Evolutionary conservation across 345 rosid genomes (phyloP), one percentile per base, ranked within the genome.

Genomic region (Eutrema yunnanense): DNA sequence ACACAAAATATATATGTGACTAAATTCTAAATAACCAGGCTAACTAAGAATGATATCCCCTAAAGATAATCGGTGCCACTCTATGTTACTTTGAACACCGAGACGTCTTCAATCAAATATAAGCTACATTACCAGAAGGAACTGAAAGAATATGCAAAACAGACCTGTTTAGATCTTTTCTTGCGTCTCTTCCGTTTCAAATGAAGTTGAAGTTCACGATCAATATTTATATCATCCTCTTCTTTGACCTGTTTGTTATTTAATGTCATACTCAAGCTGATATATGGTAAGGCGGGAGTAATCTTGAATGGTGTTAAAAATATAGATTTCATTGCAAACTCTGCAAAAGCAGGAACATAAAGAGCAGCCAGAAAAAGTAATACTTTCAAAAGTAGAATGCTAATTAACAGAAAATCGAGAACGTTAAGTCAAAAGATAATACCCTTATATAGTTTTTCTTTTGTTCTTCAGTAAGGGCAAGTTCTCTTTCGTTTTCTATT

Each of bases 211-310:
- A 90, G 92, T 78, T 90, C 88, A 62, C 80, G 79, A 78, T 87
- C 98, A 36, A 82, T 73, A 72, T 80, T 86, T 77, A 84, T 87
- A 79, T 96, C 99, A 74, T 96, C 99, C 79, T 90, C 99, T 84
- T 96, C 99, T 71, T 90, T 92, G 61, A 96, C 96, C 99, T 96
- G 87, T 76, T 63, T 56, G 67, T 65, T 6, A 74, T 57, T 69
- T 58, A 68, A 69, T 38, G 61, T 63, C 80, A 76, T 48, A 62
- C 19, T 63, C 37, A 63, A 56, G 71, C 65, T 62, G 4, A 56
- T 57, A 41, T 49, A 42, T 57, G 66, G 54, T n/a, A 56, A 57
- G 43, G 19, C 32, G 3, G 43, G 57, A 54, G 38, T n/a, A 36
- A 12, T 51, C 65, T 63, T 52, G 62, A 29, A 54, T 55, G n/a